Evolutionary conservation across 2,329 filamentous ascomycete species (phyloP), one percentile per base, ranked within the genome.

Genomic region (Aspergillus sp.): DNA sequence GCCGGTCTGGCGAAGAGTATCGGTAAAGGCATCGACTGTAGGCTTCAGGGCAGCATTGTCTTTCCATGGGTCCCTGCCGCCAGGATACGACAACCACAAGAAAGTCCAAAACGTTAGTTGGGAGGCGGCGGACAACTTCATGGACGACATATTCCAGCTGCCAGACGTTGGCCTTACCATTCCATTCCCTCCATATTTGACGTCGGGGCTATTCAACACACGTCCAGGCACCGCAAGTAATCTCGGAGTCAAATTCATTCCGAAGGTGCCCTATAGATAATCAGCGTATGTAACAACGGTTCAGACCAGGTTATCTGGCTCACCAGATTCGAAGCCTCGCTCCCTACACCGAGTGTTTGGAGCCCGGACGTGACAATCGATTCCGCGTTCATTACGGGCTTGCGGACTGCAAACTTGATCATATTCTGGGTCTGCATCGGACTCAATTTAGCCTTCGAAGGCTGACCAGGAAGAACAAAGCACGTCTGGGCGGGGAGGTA

Each of bases 141-240:
- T 79, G 0, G 77, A 70, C 0, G 63, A 73, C 78, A 93, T 83
- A 65, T 92, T 91, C 90, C 90, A 95, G 1, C 81, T 80, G 0
- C 88, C 90, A 15, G 24, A 27, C 24, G 2, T 27, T 27, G 24
- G 24, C 24, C 24, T 27, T 27, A 27, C 24, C 24, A 27, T 27
- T 3, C 7, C 8, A 8, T 8, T 8, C 24, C 24, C 24, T 27
- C 24, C 24, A 27, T 27, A 27, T 27, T 27, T 27, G 24, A 27
- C 24, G 1, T 27, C 24, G 24, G 24, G 24, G 24, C 24, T 27
- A 27, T 27, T 76, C 74, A 1, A 55, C 60, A 93, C 82, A 6
- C 92, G 86, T 1, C 85, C 93, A 1, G 80, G 79, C 0, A 96
- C 89, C 0, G 89, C 89, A 35, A 96, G 78, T 35, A 96, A 80